These are phyloP conservation scores for Cladorrhinum samala DNA, from an alignment of 495 filamentous ascomycete species.

Conservation along the genomic window DNA sequence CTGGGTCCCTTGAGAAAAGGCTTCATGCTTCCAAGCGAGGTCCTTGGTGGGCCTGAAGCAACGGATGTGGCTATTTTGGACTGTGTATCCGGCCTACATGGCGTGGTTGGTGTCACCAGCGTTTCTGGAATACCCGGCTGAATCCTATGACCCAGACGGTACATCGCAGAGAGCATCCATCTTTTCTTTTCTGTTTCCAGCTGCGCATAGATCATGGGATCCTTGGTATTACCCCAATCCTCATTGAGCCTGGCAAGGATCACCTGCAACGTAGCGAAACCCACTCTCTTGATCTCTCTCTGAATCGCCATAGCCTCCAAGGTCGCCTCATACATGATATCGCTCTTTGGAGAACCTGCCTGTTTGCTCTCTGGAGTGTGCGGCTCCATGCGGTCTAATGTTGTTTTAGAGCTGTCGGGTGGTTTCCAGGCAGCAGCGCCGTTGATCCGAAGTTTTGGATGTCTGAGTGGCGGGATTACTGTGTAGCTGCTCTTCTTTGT, in stretches of 20 bases:
- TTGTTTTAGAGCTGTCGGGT: slow-evolving; percentile 10
- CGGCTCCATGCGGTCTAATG: not conserved
- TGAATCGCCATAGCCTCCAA: slow-evolving; percentile 24
- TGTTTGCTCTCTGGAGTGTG: slow-evolving; percentile 4
- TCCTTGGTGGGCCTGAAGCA: no score
- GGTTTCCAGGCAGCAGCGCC: not conserved
- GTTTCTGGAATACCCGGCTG: no score
- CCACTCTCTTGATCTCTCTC: slow-evolving; percentile 39
- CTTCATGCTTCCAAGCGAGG: not conserved
- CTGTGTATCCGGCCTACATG: slow-evolving; percentile 16
- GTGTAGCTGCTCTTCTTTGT: not conserved
- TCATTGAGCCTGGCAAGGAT: slow-evolving; percentile 41
- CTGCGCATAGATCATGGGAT: slow-evolving; percentile 34
- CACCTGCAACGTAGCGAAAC: slow-evolving; percentile 34
- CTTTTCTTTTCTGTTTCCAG: slow-evolving; percentile 22
- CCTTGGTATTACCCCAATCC: slow-evolving; percentile 32
- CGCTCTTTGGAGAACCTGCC: slow-evolving; percentile 7
- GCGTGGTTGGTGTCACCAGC: no score
- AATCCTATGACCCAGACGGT: not conserved
- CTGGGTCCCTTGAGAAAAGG: not conserved
- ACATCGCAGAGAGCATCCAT: slow-evolving; percentile 37
- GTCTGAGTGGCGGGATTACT: not conserved
- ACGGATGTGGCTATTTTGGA: no score
- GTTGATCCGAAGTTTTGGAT: not conserved
- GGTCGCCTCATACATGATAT: slow-evolving; percentile 22